These are phyloP conservation scores for Rubus parviflorus DNA, from an alignment of 306 rosid species.

Conservation along the genomic window DNA sequence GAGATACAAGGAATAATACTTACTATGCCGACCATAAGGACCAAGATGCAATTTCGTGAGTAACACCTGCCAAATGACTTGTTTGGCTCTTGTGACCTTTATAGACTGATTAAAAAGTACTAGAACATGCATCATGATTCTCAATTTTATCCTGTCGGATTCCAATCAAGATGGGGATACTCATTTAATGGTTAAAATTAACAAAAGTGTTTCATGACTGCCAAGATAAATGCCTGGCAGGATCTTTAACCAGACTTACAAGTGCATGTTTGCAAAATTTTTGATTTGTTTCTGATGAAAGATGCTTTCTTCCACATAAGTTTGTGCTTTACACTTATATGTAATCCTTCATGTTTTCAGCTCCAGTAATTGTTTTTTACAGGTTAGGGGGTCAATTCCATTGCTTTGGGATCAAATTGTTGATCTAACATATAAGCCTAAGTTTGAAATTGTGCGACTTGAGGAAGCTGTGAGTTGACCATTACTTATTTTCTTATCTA, in stretches of 20 bases:
- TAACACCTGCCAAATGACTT: background rate
- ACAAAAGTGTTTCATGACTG: background rate
- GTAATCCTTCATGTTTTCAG: background rate
- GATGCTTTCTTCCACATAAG: background rate
- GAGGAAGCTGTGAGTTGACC: constrained; percentile 84
- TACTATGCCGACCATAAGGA: background rate
- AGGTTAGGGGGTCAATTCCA: constrained; percentile 96
- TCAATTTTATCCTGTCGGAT: background rate
- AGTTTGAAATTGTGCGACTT: constrained; percentile 62
- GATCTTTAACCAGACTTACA: background rate
- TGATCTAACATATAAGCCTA: constrained; percentile 93
- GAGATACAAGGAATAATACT: background rate
- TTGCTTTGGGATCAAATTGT: constrained; percentile 92
- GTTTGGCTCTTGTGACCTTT: background rate
- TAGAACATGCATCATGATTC: background rate
- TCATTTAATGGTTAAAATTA: background rate
- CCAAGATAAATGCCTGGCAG: background rate
- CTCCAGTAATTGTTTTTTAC: constrained; percentile 26
- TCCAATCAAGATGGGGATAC: background rate
- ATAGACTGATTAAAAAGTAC: background rate
- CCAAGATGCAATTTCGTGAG: background rate
- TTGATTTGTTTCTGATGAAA: background rate
- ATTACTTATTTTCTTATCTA: constrained; percentile 7
- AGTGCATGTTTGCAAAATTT: background rate
- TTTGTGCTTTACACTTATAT: background rate